Percentiles rank a stretch among this genome's conserved stretches.
These are phyloP conservation scores for Noccaea caerulescens DNA, from an alignment of 345 rosid genomes.

Conservation along the genomic window DNA sequence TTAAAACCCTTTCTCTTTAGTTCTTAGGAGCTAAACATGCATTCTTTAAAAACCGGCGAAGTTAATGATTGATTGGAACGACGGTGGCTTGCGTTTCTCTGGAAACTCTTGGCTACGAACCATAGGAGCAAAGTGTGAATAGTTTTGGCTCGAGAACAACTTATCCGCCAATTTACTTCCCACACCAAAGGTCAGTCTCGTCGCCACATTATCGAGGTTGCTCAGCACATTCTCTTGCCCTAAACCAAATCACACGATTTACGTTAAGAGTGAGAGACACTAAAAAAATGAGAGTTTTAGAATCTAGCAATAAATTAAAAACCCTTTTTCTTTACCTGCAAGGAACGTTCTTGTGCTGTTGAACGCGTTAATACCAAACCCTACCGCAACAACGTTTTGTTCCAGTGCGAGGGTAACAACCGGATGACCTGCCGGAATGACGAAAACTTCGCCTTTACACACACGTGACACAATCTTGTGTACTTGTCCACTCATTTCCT, in stretches of 20 bases:
- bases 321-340: constrained; percentile 43
- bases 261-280: neutral
- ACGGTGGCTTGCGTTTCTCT: constrained; percentile 22
- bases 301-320: neutral
- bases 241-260: constrained; percentile 13
- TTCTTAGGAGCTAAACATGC: neutral
- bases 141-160: constrained; percentile 42
- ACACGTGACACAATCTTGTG: constrained; percentile 44
- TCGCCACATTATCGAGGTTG: constrained; percentile 32
- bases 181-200: constrained; percentile 31
- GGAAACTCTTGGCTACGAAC: constrained; percentile 10
- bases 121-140: constrained; percentile 38
- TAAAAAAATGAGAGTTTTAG: neutral
- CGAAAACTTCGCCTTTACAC: constrained; percentile 51
- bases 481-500: constrained; percentile 37
- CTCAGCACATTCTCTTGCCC: constrained; percentile 40
- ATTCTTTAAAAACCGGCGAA: constrained; percentile 36
- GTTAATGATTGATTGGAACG: constrained; percentile 34
- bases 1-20: neutral
- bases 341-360: constrained; percentile 53
- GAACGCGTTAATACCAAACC: constrained; percentile 51
- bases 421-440: constrained; percentile 60
- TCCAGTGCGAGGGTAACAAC: constrained; percentile 37
- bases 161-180: constrained; percentile 31
- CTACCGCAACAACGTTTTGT: constrained; percentile 41